A percentile compares a stretch with the other conserved stretches of the same genome.
Conservation (phyloP, 1,139 yeast species). For the Pneumocystis jirovecii region DNA sequence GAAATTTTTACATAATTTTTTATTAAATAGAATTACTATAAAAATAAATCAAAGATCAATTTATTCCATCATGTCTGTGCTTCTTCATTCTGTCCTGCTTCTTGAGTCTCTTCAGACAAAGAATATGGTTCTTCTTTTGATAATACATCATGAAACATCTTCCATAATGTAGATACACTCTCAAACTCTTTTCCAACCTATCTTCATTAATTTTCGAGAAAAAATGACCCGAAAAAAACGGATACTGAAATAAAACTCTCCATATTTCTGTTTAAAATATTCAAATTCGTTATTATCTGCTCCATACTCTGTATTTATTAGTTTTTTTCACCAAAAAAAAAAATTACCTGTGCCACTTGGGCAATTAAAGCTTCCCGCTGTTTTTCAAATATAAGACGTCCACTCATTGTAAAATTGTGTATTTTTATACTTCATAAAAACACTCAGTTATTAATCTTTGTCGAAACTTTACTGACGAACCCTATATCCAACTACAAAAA, state of each 20-base stretch:
- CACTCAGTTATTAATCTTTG: no score
- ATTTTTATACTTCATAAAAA: background rate
- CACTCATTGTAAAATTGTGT: background rate
- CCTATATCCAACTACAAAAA: background rate
- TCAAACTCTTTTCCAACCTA: slow-evolving; percentile 19
- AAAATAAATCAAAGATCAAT: background rate
- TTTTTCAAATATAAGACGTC: slow-evolving; percentile 9
- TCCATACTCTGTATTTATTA: slow-evolving; percentile 14
- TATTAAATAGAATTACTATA: background rate
- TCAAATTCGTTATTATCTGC: slow-evolving; percentile 16
- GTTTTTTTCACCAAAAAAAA: background rate
- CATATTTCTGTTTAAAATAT: slow-evolving; percentile 17
- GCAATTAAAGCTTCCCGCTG: slow-evolving; percentile 15
- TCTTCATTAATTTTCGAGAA: background rate
- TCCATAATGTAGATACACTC: slow-evolving; percentile 18
- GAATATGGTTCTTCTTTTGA: slow-evolving; percentile 9
- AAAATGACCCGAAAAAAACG: background rate
- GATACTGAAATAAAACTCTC: slow-evolving; percentile 17
- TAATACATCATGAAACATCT: slow-evolving; percentile 16
- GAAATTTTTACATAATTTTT: background rate
- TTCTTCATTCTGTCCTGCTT: background rate
- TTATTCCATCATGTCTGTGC: slow-evolving; percentile 1
- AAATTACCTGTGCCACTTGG: slow-evolving; percentile 15
- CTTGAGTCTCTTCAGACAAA: background rate
- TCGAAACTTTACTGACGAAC: no score